Evolutionary conservation across 225 moss, liverwort and hornwort genomes (phyloP).

Genomic region (Polytrichum formosum): DNA sequence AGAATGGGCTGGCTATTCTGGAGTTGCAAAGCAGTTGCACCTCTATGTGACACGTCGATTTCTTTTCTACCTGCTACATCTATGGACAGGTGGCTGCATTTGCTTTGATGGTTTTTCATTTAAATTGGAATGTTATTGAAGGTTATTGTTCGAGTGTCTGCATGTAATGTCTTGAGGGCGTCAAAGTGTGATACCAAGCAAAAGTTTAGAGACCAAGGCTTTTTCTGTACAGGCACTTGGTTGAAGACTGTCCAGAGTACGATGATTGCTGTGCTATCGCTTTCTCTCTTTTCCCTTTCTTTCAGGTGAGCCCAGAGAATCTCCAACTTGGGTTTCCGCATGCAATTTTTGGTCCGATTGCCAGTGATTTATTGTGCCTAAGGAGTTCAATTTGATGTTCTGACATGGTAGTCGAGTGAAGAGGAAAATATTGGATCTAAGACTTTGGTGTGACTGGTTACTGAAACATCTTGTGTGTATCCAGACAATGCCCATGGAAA

Average conservation of each 20-base stretch:
- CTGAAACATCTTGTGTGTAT: constrained; percentile 5
- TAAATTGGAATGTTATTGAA: background rate
- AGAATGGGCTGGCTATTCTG: constrained; percentile 56
- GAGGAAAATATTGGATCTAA: no score
- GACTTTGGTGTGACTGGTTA: constrained; percentile 7
- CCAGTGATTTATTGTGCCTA: no score
- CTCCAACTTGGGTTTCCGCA: background rate
- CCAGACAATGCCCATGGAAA: constrained; percentile 70
- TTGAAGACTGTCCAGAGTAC: constrained; percentile 76
- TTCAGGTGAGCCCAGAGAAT: constrained; percentile 42
- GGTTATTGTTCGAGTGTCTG: no score
- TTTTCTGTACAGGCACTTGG: constrained; percentile 56
- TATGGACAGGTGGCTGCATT: constrained; percentile 49
- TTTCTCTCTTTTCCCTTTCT: constrained; percentile 55
- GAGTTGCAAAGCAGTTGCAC: constrained; percentile 59
- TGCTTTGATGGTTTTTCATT: background rate
- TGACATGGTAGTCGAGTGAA: no score
- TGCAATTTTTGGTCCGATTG: no score
- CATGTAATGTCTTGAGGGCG: no score
- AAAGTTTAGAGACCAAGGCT: background rate
- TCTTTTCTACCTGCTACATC: constrained; percentile 52
- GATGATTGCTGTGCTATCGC: constrained; percentile 71
- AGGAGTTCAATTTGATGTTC: no score
- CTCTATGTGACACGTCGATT: constrained; percentile 69
- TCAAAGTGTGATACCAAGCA: no score